Percentiles rank a stretch among this genome's conserved stretches.
phyloP scores from a whole-genome alignment of 1,284 basidiomycete species.

The Cutaneotrichosporon cavernicola region DNA sequence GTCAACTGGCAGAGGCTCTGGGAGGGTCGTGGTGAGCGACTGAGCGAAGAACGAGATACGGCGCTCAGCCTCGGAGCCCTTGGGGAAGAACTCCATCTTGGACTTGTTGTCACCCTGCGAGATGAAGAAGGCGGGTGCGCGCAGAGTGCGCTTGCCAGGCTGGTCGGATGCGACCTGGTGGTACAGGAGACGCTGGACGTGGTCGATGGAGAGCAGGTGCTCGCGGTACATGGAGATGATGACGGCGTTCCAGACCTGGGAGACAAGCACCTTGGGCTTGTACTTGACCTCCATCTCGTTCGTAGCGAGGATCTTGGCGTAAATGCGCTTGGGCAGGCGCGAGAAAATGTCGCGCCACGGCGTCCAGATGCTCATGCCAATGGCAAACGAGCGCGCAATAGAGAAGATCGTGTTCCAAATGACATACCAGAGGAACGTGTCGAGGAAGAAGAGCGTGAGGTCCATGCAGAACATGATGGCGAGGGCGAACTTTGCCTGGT shows the following conservation, averaged over 20 bases:
- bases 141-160: slow-evolving; percentile 79
- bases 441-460: slow-evolving; percentile 88
- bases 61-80: slow-evolving; percentile 86
- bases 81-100: slow-evolving; percentile 89
- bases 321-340: slow-evolving; percentile 88
- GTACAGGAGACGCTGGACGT: slow-evolving; percentile 89
- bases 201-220: slow-evolving; percentile 90
- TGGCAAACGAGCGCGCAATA: slow-evolving; percentile 81
- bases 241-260: slow-evolving; percentile 96
- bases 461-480: slow-evolving; percentile 98
- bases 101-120: slow-evolving; percentile 73
- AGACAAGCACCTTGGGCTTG: slow-evolving; percentile 95
- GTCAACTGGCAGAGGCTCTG: slow-evolving; percentile 85
- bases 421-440: slow-evolving; percentile 91
- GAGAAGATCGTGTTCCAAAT: slow-evolving; percentile 96
- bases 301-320: slow-evolving; percentile 86
- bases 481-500: slow-evolving; percentile 87
- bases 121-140: slow-evolving; percentile 93
- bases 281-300: slow-evolving; percentile 93
- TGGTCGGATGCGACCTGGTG: slow-evolving; percentile 84
- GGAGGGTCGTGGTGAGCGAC: slow-evolving; percentile 83
- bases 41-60: slow-evolving; percentile 96
- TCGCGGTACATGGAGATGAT: slow-evolving; percentile 99
- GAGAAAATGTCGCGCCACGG: slow-evolving; percentile 95
- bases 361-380: slow-evolving; percentile 93